Base-by-base conservation (phyloP, 2,329 filamentous ascomycete genomes). In the Fusarium torulosum region DNA sequence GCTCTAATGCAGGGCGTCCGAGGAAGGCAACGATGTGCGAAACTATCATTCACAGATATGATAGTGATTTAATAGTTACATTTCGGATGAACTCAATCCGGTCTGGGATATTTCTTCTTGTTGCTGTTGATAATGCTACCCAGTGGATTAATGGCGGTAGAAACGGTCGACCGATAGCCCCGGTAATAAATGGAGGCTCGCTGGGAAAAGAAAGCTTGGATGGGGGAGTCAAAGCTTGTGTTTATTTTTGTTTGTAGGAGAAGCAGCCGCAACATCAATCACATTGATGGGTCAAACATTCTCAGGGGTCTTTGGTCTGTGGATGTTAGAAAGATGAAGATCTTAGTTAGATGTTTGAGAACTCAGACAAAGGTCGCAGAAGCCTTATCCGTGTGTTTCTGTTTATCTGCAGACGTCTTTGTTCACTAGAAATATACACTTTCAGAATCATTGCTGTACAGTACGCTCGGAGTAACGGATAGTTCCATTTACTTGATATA, bases 1-100 rank as follows among this genome's bases (percentile, higher is more conserved):
- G 21, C 33, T 20, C 13, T 40, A 58, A 58, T 27, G 56, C 37
- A 58, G 31, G 50, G 50, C 55, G 41, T 25, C 23, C 46, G 17
- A 21, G 20, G 14, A 42, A 56, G 46, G 46, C 25, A 53, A 56
- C 37, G 51, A 33, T 50, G 17, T 7, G 27, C 31, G 23, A 44
- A 33, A 37, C 35, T 42, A 10, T 31, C 33, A 7, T 8, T 17
- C 35, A 9, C 35, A 37, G 33, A 25, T 49, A 52, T 44, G 23
- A 40, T 42, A 13, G 23, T 23, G 52, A 25, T 38, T 50, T 2
- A 25, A 35, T 37, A 51, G 33, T 29, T 27, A 27, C 13, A 20
- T 21, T 35, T 31, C 33, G 43, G 33, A 54, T 21, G 52, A 29
- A 19, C 19, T 17, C 31, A 37, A 38, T 29, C 23, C 31, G 31